Evolutionary conservation across 495 filamentous ascomycete species (phyloP), one percentile per base, ranked within the genome.

Genomic region (Cairneyella variabilis): DNA sequence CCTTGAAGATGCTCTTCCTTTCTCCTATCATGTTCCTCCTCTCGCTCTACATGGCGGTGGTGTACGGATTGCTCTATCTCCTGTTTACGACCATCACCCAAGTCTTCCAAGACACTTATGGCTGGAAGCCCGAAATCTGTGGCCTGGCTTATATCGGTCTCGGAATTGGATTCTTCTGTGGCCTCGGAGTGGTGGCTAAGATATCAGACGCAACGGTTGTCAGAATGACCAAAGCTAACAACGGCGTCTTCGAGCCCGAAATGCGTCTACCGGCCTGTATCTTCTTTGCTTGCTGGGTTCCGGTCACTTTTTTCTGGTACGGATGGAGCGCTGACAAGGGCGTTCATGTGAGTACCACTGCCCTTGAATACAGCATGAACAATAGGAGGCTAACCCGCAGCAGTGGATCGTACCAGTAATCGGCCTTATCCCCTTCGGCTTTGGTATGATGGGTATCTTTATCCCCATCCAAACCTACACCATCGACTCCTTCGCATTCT

Each of bases 61-160:
- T 83, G 9, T 91, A 90, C 62, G 84, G 87, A 10, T 83, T 88
- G 22, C 67, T 92, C 11, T 95, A 93, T 67, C 80, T 95, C 55
- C 76, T 93, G 48, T 86, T 89, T 71, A 84, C 83, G 20, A 86
- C 85, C n/a, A 82, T 88, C 66, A 78, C 83, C 1, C 58, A 66
- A 17, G 77, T 89, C 26, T 90, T 81, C 61, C 63, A 71, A 2
- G 55, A 67, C 20, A 66, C 76, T 1, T 88, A 89, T 64, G 63
- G 66, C 51, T 82, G 64, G 64, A 12, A 64, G 10, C 60, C 67
- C 1, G 67, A 70, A 17, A 64, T 67, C 20, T 64, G 60, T 3
- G 67, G 67, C 3, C 64, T 80, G 1, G 71, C 74, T 9, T 81
- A 73, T 58, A 66, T 80, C 3, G 76, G 76, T 2, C 66, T 77